Evolutionary conservation across 768 basidiomycete species (phyloP), one percentile per base, ranked within the genome.

Genomic region (Brasilioporus rufonigricans): DNA sequence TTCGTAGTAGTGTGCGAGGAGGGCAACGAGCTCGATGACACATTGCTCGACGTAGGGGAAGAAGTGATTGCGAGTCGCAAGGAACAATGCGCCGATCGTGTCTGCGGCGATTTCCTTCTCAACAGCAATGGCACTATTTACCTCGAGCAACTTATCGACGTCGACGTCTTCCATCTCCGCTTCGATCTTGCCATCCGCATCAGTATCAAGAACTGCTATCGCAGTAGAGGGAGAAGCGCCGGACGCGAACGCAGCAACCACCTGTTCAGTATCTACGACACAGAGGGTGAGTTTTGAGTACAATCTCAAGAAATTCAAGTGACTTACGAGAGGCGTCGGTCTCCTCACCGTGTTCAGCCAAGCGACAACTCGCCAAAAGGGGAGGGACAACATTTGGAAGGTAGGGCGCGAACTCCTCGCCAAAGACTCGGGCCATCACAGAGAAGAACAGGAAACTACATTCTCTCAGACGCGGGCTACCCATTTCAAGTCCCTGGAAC

Each of bases 81-180:
- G 78, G 69, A 98, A 98, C 58, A 99, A 74, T 33, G 89, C 87
- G 57, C 96, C 94, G 60, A 98, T 87, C 5, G 95, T 93, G 69
- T 98, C 95, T 24, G 93, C 93, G 21, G 97, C 95, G 56, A 98
- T 97, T 77, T 99, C 97, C 74, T 99, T 99, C 79, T 99, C 97
- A 52, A 98, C 93, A 40, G 95, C 95, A 61, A 98, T 88, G 21
- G 94, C 95, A 63, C 89, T 92, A 77, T 94, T 96, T 58, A 95
- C 92, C 58, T 93, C 91, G 66, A 93, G 81, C 72, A 92, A 78
- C 72, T 93, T 92, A 63, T 92, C 91, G 47, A 92, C 72, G 63
- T 93, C 91, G 43, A 91, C 70, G 49, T 93, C 89, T 55, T 92
- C 91, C 53, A 85, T 72, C 57, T 91, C 87, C 52, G 80, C 73